These are phyloP conservation scores for Aspergillus chevalieri DNA, from an alignment of 2,329 filamentous ascomycete species.

Conservation along the genomic window DNA sequence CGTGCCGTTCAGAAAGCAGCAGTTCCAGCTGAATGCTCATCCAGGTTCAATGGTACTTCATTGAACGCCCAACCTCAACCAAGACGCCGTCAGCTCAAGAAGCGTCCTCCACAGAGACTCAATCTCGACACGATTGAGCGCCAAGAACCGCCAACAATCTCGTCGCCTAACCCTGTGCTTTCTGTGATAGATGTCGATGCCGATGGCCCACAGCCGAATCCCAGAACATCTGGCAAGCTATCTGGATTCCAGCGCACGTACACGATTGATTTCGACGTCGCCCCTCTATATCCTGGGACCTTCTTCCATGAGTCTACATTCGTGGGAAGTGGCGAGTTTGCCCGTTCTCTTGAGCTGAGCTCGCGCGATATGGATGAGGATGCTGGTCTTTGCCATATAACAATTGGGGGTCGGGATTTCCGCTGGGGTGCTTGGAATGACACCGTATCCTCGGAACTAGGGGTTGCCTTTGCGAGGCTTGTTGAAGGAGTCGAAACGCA, in stretches of 20 bases:
- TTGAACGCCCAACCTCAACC: constrained; percentile 2
- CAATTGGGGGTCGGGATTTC: constrained; percentile 26
- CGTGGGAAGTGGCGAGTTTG: constrained; percentile 52
- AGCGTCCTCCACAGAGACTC: constrained; percentile 39
- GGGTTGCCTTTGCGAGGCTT: constrained; percentile 30
- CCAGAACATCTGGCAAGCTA: constrained; percentile 37
- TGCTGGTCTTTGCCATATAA: constrained; percentile 35
- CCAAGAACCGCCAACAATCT: constrained; percentile 34
- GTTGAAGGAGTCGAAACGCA: constrained; percentile 15
- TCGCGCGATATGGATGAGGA: constrained; percentile 40
- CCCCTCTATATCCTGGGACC: constrained; percentile 45
- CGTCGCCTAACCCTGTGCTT: constrained; percentile 13
- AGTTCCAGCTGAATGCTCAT: background rate
- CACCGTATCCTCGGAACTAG: constrained; percentile 44
- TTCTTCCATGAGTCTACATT: constrained; percentile 54
- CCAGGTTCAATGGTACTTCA: constrained; percentile 7
- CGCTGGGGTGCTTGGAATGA: constrained; percentile 54
- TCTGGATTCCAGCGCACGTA: constrained; percentile 46
- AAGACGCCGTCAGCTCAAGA: constrained; percentile 25
- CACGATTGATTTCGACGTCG: constrained; percentile 48
- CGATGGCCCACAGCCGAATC: constrained; percentile 1
- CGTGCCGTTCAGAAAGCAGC: background rate
- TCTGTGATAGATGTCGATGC: background rate
- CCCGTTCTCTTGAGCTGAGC: constrained; percentile 37
- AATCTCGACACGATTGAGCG: constrained; percentile 42